phyloP scores from a whole-genome alignment of 2,329 filamentous ascomycete species.

The Pestalotiopsis sp. region DNA sequence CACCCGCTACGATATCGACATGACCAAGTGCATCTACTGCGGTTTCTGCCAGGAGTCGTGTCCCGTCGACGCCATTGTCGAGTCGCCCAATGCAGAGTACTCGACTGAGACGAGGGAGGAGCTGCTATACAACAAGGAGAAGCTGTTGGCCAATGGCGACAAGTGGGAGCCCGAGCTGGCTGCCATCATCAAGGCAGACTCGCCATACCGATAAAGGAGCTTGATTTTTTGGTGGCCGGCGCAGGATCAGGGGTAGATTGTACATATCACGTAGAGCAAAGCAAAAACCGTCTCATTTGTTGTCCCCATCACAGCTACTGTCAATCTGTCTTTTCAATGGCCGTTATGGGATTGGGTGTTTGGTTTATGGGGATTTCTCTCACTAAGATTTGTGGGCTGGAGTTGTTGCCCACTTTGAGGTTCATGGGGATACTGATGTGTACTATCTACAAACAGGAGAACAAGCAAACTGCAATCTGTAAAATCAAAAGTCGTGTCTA shows the following conservation, averaged over 20 bases:
- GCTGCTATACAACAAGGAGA: constrained; percentile 97
- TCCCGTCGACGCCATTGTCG: constrained; percentile 88
- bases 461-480: not conserved
- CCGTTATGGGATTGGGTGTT: not conserved
- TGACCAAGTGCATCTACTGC: constrained; percentile 99
- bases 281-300: constrained; percentile 7
- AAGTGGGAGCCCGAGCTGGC: constrained; percentile 98
- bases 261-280: constrained; percentile 14
- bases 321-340: not conserved
- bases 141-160: constrained; percentile 85
- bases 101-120: constrained; percentile 79
- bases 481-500: not conserved
- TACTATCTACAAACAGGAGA: not conserved
- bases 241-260: constrained; percentile 9
- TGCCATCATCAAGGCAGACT: constrained; percentile 87
- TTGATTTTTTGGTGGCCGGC: not conserved
- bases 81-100: constrained; percentile 65
- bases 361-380: not conserved
- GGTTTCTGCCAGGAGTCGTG: constrained; percentile 99
- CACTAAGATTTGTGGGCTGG: not conserved
- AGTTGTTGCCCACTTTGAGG: not conserved
- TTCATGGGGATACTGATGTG: not conserved
- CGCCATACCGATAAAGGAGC: constrained; percentile 76
- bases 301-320: not conserved
- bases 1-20: constrained; percentile 98